Conservation (phyloP, 140 eudicot genomes). For the Bidens hawaiensis region DNA sequence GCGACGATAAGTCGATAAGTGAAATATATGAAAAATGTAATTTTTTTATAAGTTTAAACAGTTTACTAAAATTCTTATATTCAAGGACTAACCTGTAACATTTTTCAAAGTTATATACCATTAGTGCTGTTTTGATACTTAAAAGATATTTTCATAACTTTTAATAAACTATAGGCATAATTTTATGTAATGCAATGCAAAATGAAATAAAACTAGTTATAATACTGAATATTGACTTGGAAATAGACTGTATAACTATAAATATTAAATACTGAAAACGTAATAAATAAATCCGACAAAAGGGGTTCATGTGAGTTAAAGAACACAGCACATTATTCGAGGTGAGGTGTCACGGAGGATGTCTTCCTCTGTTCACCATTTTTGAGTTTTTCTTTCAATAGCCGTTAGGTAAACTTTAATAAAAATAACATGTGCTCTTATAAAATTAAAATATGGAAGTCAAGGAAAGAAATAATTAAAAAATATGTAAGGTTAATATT, state of each 20-base stretch:
- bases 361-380: constrained; percentile 14
- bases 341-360: constrained; percentile 31
- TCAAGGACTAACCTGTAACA: too few species aligned
- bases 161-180: too few species aligned
- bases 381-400: not conserved
- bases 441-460: too few species aligned
- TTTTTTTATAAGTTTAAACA: too few species aligned
- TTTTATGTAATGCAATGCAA: too few species aligned
- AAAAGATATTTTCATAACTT: too few species aligned
- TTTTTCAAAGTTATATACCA: too few species aligned
- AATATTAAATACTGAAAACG: not conserved
- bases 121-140: too few species aligned
- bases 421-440: not conserved
- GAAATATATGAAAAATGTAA: not conserved
- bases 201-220: not conserved
- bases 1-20: not conserved
- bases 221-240: not conserved
- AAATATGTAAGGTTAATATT: too few species aligned
- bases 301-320: not conserved
- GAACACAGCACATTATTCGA: constrained; percentile 19
- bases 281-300: constrained; percentile 20
- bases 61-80: too few species aligned
- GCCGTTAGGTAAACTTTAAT: not conserved
- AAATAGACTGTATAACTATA: not conserved
- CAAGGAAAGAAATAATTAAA: too few species aligned